Conservation (phyloP, 108 stramenopile genomes). For the Stephanodiscus triporus region DNA sequence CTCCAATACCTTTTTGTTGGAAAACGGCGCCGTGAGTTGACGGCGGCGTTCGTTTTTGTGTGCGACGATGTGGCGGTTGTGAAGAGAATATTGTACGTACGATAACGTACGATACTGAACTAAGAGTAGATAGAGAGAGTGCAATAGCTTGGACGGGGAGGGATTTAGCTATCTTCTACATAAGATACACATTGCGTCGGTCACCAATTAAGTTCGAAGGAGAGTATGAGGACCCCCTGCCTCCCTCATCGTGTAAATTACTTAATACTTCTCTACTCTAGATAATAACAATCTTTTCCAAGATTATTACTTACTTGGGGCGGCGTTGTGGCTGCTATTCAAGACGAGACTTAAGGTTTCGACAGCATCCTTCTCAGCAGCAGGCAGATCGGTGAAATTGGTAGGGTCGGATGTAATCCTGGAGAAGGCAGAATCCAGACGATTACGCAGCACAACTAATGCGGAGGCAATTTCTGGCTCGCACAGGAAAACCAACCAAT, state of each 20-base stretch:
- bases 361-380: constrained; percentile 50
- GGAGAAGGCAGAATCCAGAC: constrained; percentile 61
- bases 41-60: background rate
- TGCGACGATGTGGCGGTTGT: too few relatives aligned
- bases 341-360: constrained; percentile 57
- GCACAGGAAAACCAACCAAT: constrained; percentile 72
- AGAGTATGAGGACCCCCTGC: too few relatives aligned
- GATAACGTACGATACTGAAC: too few relatives aligned
- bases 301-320: background rate
- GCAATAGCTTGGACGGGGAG: too few relatives aligned
- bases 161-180: too few relatives aligned
- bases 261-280: too few relatives aligned
- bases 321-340: constrained; percentile 42
- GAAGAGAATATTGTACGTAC: too few relatives aligned
- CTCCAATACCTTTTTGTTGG: background rate
- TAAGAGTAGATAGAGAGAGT: too few relatives aligned
- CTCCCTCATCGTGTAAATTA: too few relatives aligned
- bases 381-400: constrained; percentile 22
- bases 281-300: too few relatives aligned
- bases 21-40: background rate
- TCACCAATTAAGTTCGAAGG: too few relatives aligned
- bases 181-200: too few relatives aligned
- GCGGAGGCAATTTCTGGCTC: constrained; percentile 41
- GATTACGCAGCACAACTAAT: constrained; percentile 62
- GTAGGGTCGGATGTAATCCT: constrained; percentile 56